Evolutionary conservation across 176 grass and related monocot species (phyloP).

Genomic region (Lolium rigidum): DNA sequence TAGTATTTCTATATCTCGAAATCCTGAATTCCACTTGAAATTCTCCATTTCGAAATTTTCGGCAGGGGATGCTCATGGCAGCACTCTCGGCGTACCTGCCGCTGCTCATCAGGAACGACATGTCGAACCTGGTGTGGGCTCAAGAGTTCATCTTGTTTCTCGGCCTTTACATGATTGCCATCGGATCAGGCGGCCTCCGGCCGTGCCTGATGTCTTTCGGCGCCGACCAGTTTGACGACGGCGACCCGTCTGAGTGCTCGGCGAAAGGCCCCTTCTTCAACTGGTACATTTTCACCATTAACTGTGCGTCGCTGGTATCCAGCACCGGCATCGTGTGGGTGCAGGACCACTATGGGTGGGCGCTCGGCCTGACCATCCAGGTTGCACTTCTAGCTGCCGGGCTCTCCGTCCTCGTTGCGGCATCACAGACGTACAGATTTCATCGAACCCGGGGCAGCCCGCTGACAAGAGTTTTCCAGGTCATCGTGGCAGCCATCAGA

Average conservation of each 20-base stretch:
- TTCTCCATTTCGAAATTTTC: no score
- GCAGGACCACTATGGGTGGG: slow-evolving; percentile 35
- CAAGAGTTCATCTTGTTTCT: no score
- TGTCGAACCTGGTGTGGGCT: no score
- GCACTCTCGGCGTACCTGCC: no score
- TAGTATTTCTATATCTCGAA: no score
- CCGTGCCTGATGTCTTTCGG: no score
- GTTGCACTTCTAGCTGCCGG: slow-evolving; percentile 1
- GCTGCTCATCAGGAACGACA: no score
- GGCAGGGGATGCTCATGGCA: no score
- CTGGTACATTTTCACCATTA: slow-evolving; percentile 39
- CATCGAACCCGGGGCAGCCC: slow-evolving; percentile 29
- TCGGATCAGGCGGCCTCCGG: no score
- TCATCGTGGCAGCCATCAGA: slow-evolving; percentile 23
- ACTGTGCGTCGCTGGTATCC: slow-evolving; percentile 12
- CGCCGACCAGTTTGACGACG: no score
- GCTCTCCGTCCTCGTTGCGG: background rate
- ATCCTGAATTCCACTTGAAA: no score
- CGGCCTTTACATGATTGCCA: no score
- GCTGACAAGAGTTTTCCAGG: slow-evolving; percentile 35
- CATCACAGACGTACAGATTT: slow-evolving; percentile 25
- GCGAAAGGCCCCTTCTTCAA: slow-evolving; percentile 50
- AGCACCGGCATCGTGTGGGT: slow-evolving; percentile 34
- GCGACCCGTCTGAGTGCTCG: background rate
- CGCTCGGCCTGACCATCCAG: slow-evolving; percentile 15